Percentiles rank a stretch among this genome's conserved stretches.
Evolutionary conservation across 495 filamentous ascomycete genomes (phyloP).

Genomic region (Haplographium delicatum): DNA sequence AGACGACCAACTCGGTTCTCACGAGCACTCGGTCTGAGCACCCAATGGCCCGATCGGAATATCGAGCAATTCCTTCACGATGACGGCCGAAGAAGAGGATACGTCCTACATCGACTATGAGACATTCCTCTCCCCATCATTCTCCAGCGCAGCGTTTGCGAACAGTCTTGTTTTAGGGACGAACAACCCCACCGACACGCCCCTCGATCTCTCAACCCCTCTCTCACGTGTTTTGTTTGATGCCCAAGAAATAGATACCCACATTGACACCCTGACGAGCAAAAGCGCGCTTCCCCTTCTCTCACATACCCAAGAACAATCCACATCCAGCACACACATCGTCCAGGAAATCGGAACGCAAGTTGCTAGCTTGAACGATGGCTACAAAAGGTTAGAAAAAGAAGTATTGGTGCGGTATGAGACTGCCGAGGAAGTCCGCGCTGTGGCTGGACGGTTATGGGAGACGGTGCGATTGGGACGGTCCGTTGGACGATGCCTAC

Average conservation of each 20-base stretch:
- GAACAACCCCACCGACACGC: slow-evolving; percentile 85
- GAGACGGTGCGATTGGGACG: slow-evolving; percentile 72
- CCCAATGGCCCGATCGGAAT: neutral
- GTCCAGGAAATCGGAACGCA: slow-evolving; percentile 69
- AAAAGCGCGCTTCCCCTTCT: slow-evolving; percentile 80
- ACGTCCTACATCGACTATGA: slow-evolving; percentile 97
- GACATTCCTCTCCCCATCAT: slow-evolving; percentile 77
- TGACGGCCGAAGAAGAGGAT: slow-evolving; percentile 41
- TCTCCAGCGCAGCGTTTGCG: slow-evolving; percentile 76
- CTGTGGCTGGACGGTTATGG: slow-evolving; percentile 69
- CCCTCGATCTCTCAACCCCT: slow-evolving; percentile 88
- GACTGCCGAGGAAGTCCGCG: slow-evolving; percentile 69
- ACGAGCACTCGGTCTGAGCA: too few relatives aligned
- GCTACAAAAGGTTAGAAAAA: slow-evolving; percentile 74
- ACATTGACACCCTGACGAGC: slow-evolving; percentile 86
- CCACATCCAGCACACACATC: slow-evolving; percentile 60
- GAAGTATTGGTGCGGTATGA: slow-evolving; percentile 80
- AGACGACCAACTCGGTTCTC: too few relatives aligned
- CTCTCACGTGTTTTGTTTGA: slow-evolving; percentile 94
- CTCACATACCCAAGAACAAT: slow-evolving; percentile 66
- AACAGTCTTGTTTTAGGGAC: slow-evolving; percentile 83
- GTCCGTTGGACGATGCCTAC: slow-evolving; percentile 67
- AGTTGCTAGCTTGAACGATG: slow-evolving; percentile 70
- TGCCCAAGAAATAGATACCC: slow-evolving; percentile 92
- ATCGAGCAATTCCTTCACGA: slow-evolving; percentile 3